phyloP scores from a whole-genome alignment of 768 basidiomycete genomes.

The Pisolithus microcarpus region DNA sequence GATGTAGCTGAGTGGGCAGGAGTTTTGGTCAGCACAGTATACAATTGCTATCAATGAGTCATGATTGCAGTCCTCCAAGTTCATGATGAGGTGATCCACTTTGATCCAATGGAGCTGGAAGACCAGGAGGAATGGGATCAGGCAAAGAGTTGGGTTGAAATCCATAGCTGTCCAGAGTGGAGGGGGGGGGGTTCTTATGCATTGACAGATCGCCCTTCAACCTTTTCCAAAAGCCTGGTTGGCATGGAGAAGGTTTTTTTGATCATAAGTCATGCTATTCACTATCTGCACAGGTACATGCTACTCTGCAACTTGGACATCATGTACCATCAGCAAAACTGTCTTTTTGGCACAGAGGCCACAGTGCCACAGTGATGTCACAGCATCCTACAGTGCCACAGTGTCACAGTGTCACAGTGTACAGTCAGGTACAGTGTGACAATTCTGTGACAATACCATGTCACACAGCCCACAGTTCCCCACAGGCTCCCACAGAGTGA shows the following conservation, averaged over 20 bases:
- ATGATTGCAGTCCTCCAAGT: conserved; percentile 10
- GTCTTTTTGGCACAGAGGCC: no score
- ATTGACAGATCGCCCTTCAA: conserved; percentile 9
- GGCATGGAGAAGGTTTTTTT: conserved; percentile 11
- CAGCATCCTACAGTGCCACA: no score
- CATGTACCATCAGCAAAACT: no score
- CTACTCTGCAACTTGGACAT: no score
- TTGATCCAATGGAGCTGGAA: not conserved
- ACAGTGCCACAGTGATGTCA: no score
- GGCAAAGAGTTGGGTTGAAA: not conserved
- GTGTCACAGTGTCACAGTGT: no score
- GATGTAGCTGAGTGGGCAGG: conserved; percentile 20
- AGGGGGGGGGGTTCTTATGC: conserved; percentile 5
- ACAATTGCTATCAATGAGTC: conserved; percentile 11
- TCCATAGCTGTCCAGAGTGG: not conserved
- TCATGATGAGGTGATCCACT: conserved; percentile 7
- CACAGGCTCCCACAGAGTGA: no score
- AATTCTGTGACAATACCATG: no score
- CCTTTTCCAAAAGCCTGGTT: conserved; percentile 16
- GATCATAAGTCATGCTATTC: conserved; percentile 10
- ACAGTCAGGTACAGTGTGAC: no score
- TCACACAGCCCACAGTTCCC: no score
- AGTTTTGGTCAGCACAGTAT: conserved; percentile 11
- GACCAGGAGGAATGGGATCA: not conserved
- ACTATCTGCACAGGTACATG: conserved; percentile 10